These are phyloP conservation scores for Aspergillus nomiae DNA, from an alignment of 2,329 filamentous ascomycete genomes.

Conservation along the genomic window DNA sequence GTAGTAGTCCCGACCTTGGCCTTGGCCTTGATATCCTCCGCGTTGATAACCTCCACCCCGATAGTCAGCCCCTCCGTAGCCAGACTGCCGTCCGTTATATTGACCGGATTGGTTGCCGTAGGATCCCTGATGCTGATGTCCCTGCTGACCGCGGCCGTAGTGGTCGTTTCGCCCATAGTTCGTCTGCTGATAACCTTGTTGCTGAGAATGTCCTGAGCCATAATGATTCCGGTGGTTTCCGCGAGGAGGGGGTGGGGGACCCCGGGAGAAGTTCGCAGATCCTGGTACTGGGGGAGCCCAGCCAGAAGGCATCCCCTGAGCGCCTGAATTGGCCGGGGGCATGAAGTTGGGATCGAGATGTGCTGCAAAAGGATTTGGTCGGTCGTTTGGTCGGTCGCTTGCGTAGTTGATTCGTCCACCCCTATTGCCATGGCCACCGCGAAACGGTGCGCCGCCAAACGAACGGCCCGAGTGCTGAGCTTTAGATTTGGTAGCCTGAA, in stretches of 20 bases:
- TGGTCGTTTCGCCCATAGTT: slow-evolving; percentile 24
- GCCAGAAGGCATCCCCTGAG: slow-evolving; percentile 36
- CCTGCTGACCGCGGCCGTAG: slow-evolving; percentile 28
- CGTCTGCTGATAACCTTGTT: slow-evolving; percentile 14
- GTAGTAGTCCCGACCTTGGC: slow-evolving; percentile 33
- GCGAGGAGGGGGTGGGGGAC: slow-evolving; percentile 43
- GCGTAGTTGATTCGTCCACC: slow-evolving; percentile 60
- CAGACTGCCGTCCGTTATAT: slow-evolving; percentile 29
- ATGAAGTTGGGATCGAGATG: slow-evolving; percentile 49
- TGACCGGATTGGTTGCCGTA: slow-evolving; percentile 27
- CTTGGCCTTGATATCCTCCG: slow-evolving; percentile 24
- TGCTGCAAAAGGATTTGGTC: slow-evolving; percentile 51
- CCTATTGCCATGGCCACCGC: slow-evolving; percentile 48
- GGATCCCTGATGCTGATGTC: slow-evolving; percentile 22
- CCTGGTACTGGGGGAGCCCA: slow-evolving; percentile 37
- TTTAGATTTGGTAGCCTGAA: slow-evolving; percentile 70
- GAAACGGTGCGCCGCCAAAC: slow-evolving; percentile 68
- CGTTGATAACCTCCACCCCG: slow-evolving; percentile 28
- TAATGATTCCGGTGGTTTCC: slow-evolving; percentile 26
- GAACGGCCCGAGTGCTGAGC: slow-evolving; percentile 67
- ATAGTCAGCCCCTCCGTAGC: slow-evolving; percentile 28
- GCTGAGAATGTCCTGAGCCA: slow-evolving; percentile 24
- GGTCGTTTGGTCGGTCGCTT: slow-evolving; percentile 42
- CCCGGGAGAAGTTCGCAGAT: slow-evolving; percentile 34
- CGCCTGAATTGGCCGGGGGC: slow-evolving; percentile 32